Evolutionary conservation across 768 basidiomycete species (phyloP).

Genomic region (Clavulina sp.): DNA sequence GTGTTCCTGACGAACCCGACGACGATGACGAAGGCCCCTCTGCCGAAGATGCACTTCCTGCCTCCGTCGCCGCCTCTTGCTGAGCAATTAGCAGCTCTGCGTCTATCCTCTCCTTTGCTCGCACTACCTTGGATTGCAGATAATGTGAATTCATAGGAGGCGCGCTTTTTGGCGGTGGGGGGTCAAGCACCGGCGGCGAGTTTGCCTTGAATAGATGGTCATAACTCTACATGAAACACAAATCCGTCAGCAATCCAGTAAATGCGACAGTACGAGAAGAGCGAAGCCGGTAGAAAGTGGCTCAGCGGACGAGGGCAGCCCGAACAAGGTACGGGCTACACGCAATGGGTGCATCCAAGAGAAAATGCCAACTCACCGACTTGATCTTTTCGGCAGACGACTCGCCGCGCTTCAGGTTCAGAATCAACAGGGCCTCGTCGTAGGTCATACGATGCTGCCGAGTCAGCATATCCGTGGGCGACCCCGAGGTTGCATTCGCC

Average conservation of each 20-base stretch:
- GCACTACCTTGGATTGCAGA: constrained; percentile 90
- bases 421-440: constrained; percentile 85
- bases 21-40: background rate
- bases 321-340: no score
- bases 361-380: no score
- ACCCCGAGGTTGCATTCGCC: constrained; percentile 55
- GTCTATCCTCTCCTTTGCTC: constrained; percentile 87
- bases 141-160: constrained; percentile 61
- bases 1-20: background rate
- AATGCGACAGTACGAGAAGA: background rate
- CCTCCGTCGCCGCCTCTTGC: constrained; percentile 1
- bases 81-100: constrained; percentile 40
- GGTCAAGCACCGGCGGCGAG: constrained; percentile 33
- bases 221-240: constrained; percentile 45
- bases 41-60: background rate
- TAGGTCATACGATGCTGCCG: constrained; percentile 81
- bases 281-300: background rate
- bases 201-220: constrained; percentile 89
- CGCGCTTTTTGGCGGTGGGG: constrained; percentile 23
- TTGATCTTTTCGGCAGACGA: constrained; percentile 44
- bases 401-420: constrained; percentile 71
- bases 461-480: constrained; percentile 63
- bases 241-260: background rate
- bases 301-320: constrained; percentile 14
- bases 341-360: no score